A percentile compares a stretch with the other conserved stretches of the same genome.
Conservation (phyloP, 1,284 basidiomycete species). For the Coniferiporia weirii region DNA sequence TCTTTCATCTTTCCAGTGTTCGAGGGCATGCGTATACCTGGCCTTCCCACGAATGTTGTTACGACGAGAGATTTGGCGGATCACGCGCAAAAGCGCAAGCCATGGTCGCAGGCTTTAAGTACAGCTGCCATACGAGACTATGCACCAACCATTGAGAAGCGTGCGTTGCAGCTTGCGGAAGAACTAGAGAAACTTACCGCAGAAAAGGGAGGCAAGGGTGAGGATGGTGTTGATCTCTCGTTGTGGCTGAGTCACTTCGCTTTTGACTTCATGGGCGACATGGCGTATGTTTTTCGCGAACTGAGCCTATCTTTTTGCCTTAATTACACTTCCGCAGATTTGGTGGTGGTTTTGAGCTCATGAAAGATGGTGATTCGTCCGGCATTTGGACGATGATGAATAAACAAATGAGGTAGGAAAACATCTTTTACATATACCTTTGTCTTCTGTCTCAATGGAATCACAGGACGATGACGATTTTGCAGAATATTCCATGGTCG, state of each 20-base stretch:
- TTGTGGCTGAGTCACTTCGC: conserved; percentile 33
- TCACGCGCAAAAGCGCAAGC: conserved; percentile 34
- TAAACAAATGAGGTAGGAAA: conserved; percentile 12
- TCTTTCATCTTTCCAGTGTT: conserved; percentile 2
- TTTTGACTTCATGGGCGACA: conserved; percentile 35
- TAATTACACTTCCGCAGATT: conserved; percentile 23
- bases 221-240: conserved; percentile 26
- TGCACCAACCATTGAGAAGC: conserved; percentile 29
- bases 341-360: conserved; percentile 27
- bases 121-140: conserved; percentile 35
- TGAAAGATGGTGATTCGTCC: conserved; percentile 23
- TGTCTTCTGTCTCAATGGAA: not conserved
- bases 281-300: conserved; percentile 24
- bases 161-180: conserved; percentile 32
- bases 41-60: conserved; percentile 10
- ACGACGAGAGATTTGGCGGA: conserved; percentile 29
- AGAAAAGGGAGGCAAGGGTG: not conserved
- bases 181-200: conserved; percentile 22
- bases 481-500: conserved; percentile 13
- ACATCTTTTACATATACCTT: not conserved
- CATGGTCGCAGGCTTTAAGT: conserved; percentile 40
- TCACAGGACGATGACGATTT: not conserved
- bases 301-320: not conserved
- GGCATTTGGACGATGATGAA: conserved; percentile 19
- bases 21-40: conserved; percentile 11